phyloP scores from a whole-genome alignment of 1,284 basidiomycete species.

The Boletus calvinii region DNA sequence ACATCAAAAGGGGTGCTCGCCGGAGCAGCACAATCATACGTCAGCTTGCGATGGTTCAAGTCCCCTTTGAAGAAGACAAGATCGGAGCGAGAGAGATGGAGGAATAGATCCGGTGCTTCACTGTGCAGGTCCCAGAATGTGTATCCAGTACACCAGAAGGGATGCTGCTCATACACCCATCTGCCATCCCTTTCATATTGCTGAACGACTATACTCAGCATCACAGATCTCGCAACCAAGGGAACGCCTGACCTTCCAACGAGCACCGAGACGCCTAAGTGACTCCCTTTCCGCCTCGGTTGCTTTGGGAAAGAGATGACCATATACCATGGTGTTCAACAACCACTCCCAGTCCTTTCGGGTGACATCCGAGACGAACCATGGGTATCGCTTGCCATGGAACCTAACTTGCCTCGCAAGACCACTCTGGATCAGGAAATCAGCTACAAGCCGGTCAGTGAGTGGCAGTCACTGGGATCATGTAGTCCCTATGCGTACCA shows the following conservation, averaged over 20 bases:
- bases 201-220: constrained; percentile 37
- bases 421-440: constrained; percentile 90
- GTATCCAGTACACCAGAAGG: constrained; percentile 96
- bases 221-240: background rate
- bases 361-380: constrained; percentile 98
- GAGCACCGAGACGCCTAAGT: constrained; percentile 74
- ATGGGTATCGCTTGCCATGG: constrained; percentile 89
- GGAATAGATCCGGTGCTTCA: constrained; percentile 92
- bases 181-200: constrained; percentile 92
- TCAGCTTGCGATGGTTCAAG: constrained; percentile 89
- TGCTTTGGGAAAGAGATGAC: constrained; percentile 83
- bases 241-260: constrained; percentile 76
- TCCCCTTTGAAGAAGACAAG: constrained; percentile 98
- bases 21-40: constrained; percentile 92
- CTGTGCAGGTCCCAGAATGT: constrained; percentile 91
- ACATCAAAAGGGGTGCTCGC: constrained; percentile 87
- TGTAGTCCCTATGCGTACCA: constrained; percentile 49
- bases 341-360: constrained; percentile 97
- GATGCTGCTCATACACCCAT: constrained; percentile 96
- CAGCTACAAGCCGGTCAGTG: constrained; percentile 47
- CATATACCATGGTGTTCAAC: constrained; percentile 83
- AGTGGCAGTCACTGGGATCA: background rate
- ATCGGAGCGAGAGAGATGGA: constrained; percentile 87
- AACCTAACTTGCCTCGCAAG: constrained; percentile 86
- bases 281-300: constrained; percentile 81